Base-by-base conservation (phyloP, 805 yeast genomes). In the Scheffersomyces lignosus region DNA sequence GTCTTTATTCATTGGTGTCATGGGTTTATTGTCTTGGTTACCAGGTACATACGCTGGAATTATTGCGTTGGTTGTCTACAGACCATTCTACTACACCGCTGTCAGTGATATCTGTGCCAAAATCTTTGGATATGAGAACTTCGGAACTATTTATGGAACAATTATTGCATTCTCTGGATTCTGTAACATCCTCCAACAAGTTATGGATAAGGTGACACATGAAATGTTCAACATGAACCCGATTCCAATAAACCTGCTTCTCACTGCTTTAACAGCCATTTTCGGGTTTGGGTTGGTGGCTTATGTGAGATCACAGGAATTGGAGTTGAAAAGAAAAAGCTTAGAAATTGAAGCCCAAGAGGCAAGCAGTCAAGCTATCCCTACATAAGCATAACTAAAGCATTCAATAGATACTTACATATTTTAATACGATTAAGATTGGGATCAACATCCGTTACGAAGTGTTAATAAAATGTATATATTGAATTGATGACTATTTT, bases 1-100 rank as follows among this genome's bases (percentile, higher is more conserved):
- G 7, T 83, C 96, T 0, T 50, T 81, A 3, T 29, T 67, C 3
- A 82, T 89, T 44, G 96, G 96, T 8, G 46, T 83, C 0, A 68
- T 78, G 49, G 96, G 96, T 0, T 60, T 87, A 20, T 48, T 85
- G 24, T 69, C 83, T 43, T 66, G 66, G 65, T 29, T 66, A 6
- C 73, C 72, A 12, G 70, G 77, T 2, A 89, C 90, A 28, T 71
- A 84, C 49, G 29, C 75, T 1, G 96, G 95, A 3, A 84, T 90
- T 29, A 48, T 80, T 2, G 45, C 85, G 20, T 66, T 90, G 47
- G 97, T 88, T 8, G 69, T 86, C 1, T 89, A 86, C 62, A 75
- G 98, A 58, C 96, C 98, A 8, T 86, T 90, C 54, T 89, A 86
- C 55, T 91, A 90, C 62, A 90, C 98, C 1, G 87, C 95, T 1